Evolutionary conservation across 805 yeast species (phyloP).

Genomic region (Zygosaccharomyces gambellarensis): DNA sequence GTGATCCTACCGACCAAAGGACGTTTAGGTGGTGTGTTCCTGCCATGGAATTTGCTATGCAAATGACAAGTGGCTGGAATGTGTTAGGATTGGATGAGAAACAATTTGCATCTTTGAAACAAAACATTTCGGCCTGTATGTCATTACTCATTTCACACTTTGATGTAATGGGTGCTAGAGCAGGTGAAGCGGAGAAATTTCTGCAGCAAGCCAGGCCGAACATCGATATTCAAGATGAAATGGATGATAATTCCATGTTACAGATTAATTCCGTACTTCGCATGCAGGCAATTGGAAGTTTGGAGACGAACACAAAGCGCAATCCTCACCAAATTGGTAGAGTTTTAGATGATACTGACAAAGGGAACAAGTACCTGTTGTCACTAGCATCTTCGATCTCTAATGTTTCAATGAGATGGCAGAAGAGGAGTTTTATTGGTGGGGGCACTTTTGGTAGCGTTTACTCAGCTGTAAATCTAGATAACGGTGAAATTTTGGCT

Average conservation of each 20-base stretch:
- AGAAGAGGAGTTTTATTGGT: constrained; percentile 88
- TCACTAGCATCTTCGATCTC: constrained; percentile 85
- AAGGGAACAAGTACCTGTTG: constrained; percentile 81
- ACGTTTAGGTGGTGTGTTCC: constrained; percentile 96
- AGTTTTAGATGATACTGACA: constrained; percentile 81
- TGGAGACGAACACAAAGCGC: constrained; percentile 51
- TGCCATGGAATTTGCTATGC: constrained; percentile 94
- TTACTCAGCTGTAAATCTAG: constrained; percentile 85
- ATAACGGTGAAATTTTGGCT: constrained; percentile 94
- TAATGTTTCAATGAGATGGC: constrained; percentile 93
- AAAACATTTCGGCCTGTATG: constrained; percentile 91
- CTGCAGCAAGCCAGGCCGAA: constrained; percentile 32
- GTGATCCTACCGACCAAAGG: constrained; percentile 83
- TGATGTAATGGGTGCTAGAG: constrained; percentile 97
- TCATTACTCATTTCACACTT: constrained; percentile 89
- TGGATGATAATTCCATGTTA: constrained; percentile 51
- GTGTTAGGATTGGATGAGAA: constrained; percentile 74
- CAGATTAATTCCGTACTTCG: constrained; percentile 62
- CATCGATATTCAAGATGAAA: constrained; percentile 38
- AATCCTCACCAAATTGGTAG: constrained; percentile 63
- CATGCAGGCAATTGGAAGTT: constrained; percentile 54
- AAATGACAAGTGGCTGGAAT: constrained; percentile 84
- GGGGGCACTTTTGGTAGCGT: constrained; percentile 96
- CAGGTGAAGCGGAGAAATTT: constrained; percentile 51
- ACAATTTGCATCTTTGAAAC: constrained; percentile 65